Percentiles rank a stretch among this genome's conserved stretches.
These are phyloP conservation scores for Lathyrus aphaca DNA, from an alignment of 306 rosid genomes.

Conservation along the genomic window DNA sequence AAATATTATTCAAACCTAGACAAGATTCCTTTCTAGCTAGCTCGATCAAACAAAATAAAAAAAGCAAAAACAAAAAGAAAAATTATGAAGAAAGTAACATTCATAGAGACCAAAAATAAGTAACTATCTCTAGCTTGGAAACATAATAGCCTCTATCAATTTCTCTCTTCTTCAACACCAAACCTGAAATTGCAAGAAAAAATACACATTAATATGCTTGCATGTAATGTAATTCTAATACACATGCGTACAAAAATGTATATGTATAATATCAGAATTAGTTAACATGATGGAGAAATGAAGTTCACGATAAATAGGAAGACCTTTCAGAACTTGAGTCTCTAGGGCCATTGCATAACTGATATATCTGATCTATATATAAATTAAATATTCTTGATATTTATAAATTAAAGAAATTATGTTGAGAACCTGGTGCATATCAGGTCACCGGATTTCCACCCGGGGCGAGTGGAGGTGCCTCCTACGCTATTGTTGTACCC, in stretches of 20 bases:
- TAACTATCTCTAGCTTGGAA: conserved; percentile 33
- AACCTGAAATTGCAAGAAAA: conserved; percentile 28
- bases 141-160: conserved; percentile 41
- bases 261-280: background rate
- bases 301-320: conserved; percentile 59
- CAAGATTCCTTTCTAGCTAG: conserved; percentile 32
- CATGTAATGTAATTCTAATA: background rate
- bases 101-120: conserved; percentile 38
- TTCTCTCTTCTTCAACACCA: no score
- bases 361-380: no score
- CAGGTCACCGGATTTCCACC: conserved; percentile 97
- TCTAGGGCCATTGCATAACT: conserved; percentile 73
- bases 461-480: conserved; percentile 60
- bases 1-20: conserved; percentile 35
- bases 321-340: conserved; percentile 56
- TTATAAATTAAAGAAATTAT: background rate
- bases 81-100: conserved; percentile 37
- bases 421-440: conserved; percentile 63
- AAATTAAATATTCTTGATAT: background rate
- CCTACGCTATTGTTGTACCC: no score
- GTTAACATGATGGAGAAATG: conserved; percentile 32
- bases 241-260: background rate
- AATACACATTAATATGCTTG: background rate
- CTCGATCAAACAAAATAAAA: conserved; percentile 25
- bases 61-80: conserved; percentile 11